phyloP scores from a whole-genome alignment of 208 protist species.

The Strigomonas culicis region DNA sequence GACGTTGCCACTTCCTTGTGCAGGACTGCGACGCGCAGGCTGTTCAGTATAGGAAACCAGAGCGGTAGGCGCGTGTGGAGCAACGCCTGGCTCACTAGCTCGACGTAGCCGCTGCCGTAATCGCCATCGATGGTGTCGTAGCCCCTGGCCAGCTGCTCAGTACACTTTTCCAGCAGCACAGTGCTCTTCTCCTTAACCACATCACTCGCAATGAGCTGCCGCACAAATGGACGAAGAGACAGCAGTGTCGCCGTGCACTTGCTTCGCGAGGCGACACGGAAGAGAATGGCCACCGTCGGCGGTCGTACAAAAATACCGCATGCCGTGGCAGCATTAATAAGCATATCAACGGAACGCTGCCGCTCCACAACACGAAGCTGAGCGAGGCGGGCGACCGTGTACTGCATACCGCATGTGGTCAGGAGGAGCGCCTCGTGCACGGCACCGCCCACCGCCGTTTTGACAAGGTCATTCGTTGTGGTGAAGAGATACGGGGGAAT shows the following conservation, averaged over 20 bases:
- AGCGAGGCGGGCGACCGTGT: slow-evolving; percentile 25
- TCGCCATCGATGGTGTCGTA: slow-evolving; percentile 32
- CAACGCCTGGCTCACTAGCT: slow-evolving; percentile 39
- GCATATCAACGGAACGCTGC: slow-evolving; percentile 30
- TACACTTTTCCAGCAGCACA: slow-evolving; percentile 19
- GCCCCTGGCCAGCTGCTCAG: slow-evolving; percentile 22
- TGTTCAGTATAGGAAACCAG: slow-evolving; percentile 76
- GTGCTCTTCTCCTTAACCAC: slow-evolving; percentile 24
- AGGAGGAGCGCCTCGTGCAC: slow-evolving; percentile 35
- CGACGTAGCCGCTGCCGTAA: slow-evolving; percentile 36
- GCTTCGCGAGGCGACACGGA: slow-evolving; percentile 31
- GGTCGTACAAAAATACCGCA: slow-evolving; percentile 44
- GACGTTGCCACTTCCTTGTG: slow-evolving; percentile 47
- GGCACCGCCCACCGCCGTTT: slow-evolving; percentile 36
- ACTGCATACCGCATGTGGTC: slow-evolving; percentile 47
- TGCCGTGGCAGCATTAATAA: slow-evolving; percentile 24
- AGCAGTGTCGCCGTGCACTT: slow-evolving; percentile 22
- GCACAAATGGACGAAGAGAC: slow-evolving; percentile 36
- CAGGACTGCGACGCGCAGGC: slow-evolving; percentile 60
- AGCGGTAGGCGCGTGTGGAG: slow-evolving; percentile 31
- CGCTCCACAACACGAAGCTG: slow-evolving; percentile 33
- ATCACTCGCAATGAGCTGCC: slow-evolving; percentile 28
- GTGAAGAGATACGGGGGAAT: slow-evolving; percentile 45
- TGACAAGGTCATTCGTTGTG: slow-evolving; percentile 36
- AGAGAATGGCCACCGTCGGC: slow-evolving; percentile 47